Percentiles rank a stretch among this genome's conserved stretches.
Evolutionary conservation across 441 rosid species (phyloP).

Genomic region (Brassica hybrid): DNA sequence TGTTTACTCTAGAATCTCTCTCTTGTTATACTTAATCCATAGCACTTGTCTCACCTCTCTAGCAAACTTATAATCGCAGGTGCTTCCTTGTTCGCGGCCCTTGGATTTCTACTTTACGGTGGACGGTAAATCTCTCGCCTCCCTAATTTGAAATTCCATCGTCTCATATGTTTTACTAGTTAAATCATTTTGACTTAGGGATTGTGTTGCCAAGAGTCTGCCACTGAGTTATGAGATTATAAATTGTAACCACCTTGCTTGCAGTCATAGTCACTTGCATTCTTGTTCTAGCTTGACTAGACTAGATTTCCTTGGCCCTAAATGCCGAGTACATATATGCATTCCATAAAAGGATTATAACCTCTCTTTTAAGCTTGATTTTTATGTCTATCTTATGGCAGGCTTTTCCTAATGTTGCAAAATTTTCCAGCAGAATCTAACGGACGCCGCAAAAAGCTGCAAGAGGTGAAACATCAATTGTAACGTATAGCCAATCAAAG

Average conservation of each 20-base stretch:
- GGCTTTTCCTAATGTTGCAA: slow-evolving; percentile 92
- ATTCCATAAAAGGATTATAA: slow-evolving; percentile 5
- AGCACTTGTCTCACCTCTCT: slow-evolving; percentile 11
- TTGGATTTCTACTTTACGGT: slow-evolving; percentile 88
- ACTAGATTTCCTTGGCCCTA: slow-evolving; percentile 11
- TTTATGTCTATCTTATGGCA: slow-evolving; percentile 42
- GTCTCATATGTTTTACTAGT: background rate
- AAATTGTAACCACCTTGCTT: background rate
- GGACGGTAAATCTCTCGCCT: slow-evolving; percentile 64
- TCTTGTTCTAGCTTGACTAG: slow-evolving; percentile 12
- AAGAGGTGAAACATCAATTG: slow-evolving; percentile 62
- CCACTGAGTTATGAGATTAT: background rate
- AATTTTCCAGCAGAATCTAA: slow-evolving; percentile 94
- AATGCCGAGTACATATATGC: background rate
- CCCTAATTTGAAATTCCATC: background rate
- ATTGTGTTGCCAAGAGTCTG: slow-evolving; percentile 12
- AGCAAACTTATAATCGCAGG: slow-evolving; percentile 19
- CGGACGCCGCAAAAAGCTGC: slow-evolving; percentile 88
- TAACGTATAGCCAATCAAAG: background rate
- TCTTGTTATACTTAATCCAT: slow-evolving; percentile 13
- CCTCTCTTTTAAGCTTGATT: background rate
- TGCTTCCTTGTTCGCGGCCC: slow-evolving; percentile 80
- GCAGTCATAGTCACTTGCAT: slow-evolving; percentile 7
- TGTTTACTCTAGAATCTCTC: background rate
- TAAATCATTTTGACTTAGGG: background rate